Percentiles rank a stretch among this genome's conserved stretches.
Conservation (phyloP, 2,329 filamentous ascomycete genomes). For the Sarocladiaceae sp. region DNA sequence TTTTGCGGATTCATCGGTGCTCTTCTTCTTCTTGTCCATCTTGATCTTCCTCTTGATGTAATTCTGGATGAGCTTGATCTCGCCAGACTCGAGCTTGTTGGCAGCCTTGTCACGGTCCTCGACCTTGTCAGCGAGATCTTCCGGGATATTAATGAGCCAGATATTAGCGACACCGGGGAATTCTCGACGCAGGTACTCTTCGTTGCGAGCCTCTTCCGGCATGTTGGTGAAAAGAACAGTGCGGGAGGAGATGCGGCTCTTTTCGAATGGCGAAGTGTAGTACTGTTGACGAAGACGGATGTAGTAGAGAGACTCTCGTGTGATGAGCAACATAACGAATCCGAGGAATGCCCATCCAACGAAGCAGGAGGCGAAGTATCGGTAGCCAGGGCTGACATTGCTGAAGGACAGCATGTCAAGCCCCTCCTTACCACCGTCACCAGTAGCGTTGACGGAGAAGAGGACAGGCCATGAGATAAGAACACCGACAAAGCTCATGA, state of each 20-base stretch:
- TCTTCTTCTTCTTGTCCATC: slow-evolving; percentile 63
- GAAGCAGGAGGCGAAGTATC: slow-evolving; percentile 71
- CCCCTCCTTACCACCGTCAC: slow-evolving; percentile 54
- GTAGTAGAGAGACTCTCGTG: slow-evolving; percentile 78
- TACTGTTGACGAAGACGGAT: slow-evolving; percentile 85
- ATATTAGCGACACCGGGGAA: slow-evolving; percentile 72
- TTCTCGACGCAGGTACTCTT: slow-evolving; percentile 64
- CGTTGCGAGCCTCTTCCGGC: slow-evolving; percentile 65
- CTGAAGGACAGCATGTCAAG: slow-evolving; percentile 71
- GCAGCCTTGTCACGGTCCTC: slow-evolving; percentile 69
- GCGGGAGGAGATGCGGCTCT: slow-evolving; percentile 74
- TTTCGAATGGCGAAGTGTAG: slow-evolving; percentile 71
- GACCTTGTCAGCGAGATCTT: slow-evolving; percentile 70
- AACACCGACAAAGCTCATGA: slow-evolving; percentile 76
- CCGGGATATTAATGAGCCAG: slow-evolving; percentile 72
- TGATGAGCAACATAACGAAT: slow-evolving; percentile 79
- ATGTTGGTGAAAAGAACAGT: slow-evolving; percentile 82
- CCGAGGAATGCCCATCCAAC: slow-evolving; percentile 73
- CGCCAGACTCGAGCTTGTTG: slow-evolving; percentile 72
- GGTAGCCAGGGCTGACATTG: slow-evolving; percentile 56
- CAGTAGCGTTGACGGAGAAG: slow-evolving; percentile 76
- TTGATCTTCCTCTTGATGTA: slow-evolving; percentile 29
- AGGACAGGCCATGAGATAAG: slow-evolving; percentile 77
- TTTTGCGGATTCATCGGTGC: slow-evolving; percentile 58
- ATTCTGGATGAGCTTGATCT: slow-evolving; percentile 65